Conservation (phyloP, 208 protist species). For the Angomonas ambiguus region DNA sequence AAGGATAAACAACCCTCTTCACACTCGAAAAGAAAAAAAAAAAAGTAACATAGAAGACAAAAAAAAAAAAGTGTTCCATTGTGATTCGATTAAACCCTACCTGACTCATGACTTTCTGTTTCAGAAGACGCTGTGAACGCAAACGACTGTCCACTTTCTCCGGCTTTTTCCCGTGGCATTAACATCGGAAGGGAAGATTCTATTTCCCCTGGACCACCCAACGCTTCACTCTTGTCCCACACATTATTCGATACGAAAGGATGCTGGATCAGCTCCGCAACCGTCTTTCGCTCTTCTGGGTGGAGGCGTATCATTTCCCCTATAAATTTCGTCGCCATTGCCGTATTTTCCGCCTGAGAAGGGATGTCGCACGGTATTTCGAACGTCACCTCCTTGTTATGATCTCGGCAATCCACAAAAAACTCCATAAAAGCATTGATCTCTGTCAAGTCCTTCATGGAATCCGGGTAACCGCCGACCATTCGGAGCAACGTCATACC, state of each 20-base stretch:
- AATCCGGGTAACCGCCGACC: constrained; percentile 14
- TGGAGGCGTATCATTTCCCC: constrained; percentile 51
- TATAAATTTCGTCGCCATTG: constrained; percentile 52
- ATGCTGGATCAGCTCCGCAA: constrained; percentile 57
- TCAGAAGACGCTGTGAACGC: constrained; percentile 15
- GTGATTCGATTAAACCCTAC: neutral
- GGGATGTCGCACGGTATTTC: constrained; percentile 3
- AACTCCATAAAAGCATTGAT: constrained; percentile 17
- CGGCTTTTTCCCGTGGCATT: neutral
- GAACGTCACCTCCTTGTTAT: constrained; percentile 10
- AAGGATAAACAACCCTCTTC: constrained; percentile 11
- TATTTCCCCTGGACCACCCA: too few species aligned
- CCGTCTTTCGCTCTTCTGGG: constrained; percentile 36
- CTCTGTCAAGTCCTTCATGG: constrained; percentile 9
- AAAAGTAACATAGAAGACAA: constrained; percentile 11
- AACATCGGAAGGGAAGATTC: too few species aligned
- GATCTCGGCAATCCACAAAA: constrained; percentile 21
- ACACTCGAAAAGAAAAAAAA: constrained; percentile 8
- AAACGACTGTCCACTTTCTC: neutral
- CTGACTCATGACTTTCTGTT: constrained; percentile 4
- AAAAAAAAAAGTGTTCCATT: neutral
- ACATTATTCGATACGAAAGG: constrained; percentile 21
- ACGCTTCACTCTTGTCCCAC: neutral
- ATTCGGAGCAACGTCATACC: constrained; percentile 24
- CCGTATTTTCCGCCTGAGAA: neutral